These are phyloP conservation scores for Skeletonema marinoi DNA, from an alignment of 108 stramenopile genomes.

Conservation along the genomic window DNA sequence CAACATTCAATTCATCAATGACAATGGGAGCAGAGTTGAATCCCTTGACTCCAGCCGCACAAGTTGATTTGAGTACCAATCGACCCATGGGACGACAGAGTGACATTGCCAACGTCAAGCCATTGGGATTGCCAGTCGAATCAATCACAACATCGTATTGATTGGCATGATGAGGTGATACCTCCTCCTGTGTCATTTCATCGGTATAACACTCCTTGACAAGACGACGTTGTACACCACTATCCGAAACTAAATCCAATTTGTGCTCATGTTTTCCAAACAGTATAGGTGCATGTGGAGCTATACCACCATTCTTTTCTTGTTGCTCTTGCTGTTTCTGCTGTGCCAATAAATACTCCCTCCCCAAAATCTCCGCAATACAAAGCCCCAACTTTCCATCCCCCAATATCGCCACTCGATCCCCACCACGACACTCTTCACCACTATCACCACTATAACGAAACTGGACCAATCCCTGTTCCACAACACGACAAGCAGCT, in stretches of 20 bases:
- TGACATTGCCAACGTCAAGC: conserved; percentile 53
- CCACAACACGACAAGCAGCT: conserved; percentile 79
- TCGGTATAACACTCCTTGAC: conserved; percentile 53
- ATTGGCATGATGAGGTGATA: conserved; percentile 39
- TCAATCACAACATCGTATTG: conserved; percentile 78
- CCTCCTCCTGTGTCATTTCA: conserved; percentile 25
- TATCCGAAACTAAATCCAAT: conserved; percentile 59
- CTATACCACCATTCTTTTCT: conserved; percentile 21
- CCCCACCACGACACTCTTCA: conserved; percentile 29
- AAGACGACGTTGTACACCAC: conserved; percentile 46
- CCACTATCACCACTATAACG: neutral
- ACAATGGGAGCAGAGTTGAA: conserved; percentile 82
- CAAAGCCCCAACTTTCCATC: conserved; percentile 82
- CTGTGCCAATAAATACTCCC: conserved; percentile 39
- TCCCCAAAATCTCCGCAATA: conserved; percentile 76
- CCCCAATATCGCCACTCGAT: conserved; percentile 70
- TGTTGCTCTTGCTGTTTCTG: neutral
- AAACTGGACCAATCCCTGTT: conserved; percentile 61
- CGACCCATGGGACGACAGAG: conserved; percentile 79
- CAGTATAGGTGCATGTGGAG: conserved; percentile 48
- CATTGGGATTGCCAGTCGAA: conserved; percentile 74
- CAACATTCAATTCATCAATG: conserved; percentile 74
- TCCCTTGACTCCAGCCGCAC: conserved; percentile 59
- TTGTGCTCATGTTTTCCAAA: conserved; percentile 78
- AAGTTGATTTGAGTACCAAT: conserved; percentile 72